Evolutionary conservation across 2,329 filamentous ascomycete genomes (phyloP).

Genomic region (Aspergillus flavus): DNA sequence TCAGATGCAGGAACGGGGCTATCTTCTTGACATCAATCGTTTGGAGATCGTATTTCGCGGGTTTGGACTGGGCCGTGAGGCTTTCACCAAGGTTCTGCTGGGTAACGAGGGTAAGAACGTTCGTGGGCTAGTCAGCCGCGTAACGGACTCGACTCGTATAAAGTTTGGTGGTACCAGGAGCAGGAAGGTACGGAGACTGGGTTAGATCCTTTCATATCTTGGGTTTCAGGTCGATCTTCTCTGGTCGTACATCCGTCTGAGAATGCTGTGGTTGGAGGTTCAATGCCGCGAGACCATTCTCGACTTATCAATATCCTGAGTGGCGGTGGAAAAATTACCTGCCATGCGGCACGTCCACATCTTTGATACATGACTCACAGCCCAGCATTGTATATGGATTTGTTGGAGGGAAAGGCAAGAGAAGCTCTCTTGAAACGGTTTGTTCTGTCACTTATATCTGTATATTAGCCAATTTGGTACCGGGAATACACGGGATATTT

Average conservation of each 20-base stretch:
- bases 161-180: conserved; percentile 96
- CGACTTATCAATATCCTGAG: neutral
- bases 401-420: neutral
- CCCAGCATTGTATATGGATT: conserved; percentile 5
- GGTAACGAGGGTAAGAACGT: conserved; percentile 80
- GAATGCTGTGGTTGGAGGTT: neutral
- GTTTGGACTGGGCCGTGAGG: conserved; percentile 85
- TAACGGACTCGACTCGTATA: conserved; percentile 83
- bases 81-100: conserved; percentile 84
- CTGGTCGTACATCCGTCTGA: neutral
- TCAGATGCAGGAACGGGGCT: conserved; percentile 79
- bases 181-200: conserved; percentile 78
- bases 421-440: neutral
- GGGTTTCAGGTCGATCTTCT: neutral
- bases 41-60: conserved; percentile 82
- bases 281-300: neutral
- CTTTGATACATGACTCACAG: neutral
- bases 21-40: conserved; percentile 72
- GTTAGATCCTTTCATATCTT: conserved; percentile 42
- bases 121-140: conserved; percentile 72
- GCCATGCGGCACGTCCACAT: neutral
- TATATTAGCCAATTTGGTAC: conserved; percentile 16
- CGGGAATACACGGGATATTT: conserved; percentile 11
- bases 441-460: conserved; percentile 26
- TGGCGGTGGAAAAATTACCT: neutral